phyloP scores from a whole-genome alignment of 169 alveolate genomes.

The Cryptosporidium tyzzeri region DNA sequence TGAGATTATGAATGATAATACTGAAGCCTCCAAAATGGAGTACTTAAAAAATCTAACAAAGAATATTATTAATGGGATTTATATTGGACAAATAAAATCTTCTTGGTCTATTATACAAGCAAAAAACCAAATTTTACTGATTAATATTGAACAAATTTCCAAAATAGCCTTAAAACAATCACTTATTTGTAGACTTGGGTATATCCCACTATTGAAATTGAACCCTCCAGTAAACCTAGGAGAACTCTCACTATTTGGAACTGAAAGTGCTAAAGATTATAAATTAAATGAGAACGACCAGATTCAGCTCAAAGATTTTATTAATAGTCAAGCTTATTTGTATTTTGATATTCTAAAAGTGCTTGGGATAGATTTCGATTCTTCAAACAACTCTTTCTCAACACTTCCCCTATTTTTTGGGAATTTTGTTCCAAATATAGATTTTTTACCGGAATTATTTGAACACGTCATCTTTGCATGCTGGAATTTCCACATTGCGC shows the following conservation, averaged over 20 bases:
- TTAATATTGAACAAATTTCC: conserved; percentile 10
- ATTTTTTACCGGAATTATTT: conserved; percentile 40
- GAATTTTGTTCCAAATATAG: conserved; percentile 48
- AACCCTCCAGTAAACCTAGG: conserved; percentile 22
- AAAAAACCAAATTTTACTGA: conserved; percentile 9
- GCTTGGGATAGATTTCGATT: conserved; percentile 29
- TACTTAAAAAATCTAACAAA: conserved; percentile 6
- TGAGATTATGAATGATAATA: not conserved
- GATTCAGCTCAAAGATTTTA: not conserved
- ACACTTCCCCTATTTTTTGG: conserved; percentile 70
- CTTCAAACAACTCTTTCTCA: not conserved
- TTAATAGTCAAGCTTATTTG: not conserved
- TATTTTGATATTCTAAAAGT: conserved; percentile 3
- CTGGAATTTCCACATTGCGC: conserved; percentile 44
- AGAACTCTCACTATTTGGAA: not conserved
- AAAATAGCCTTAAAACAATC: conserved; percentile 55
- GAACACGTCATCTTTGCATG: conserved; percentile 35
- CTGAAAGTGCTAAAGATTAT: not conserved
- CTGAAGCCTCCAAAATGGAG: not conserved
- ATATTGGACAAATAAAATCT: conserved; percentile 29
- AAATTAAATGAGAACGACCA: not conserved
- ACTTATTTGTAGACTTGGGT: conserved; percentile 43
- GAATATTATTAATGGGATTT: conserved; percentile 44
- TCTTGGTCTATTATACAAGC: conserved; percentile 50
- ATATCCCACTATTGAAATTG: conserved; percentile 29